phyloP scores from a whole-genome alignment of 345 rosid species.

The Carallia pectinifolia region DNA sequence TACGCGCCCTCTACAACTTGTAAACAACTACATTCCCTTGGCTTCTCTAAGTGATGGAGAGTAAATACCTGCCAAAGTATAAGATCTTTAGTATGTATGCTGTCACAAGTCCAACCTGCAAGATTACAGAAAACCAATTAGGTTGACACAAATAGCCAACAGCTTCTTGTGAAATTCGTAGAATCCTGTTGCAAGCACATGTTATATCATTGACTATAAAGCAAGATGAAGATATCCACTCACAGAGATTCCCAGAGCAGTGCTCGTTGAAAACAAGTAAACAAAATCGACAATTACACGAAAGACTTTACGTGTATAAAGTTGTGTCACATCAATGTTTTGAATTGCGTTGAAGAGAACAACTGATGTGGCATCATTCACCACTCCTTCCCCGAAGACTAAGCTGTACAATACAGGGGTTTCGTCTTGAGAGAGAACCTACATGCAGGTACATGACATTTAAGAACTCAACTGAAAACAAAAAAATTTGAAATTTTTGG shows the following conservation, averaged over 20 bases:
- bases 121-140: conserved; percentile 13
- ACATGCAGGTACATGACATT: background rate
- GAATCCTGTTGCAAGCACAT: too few relatives aligned
- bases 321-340: conserved; percentile 55
- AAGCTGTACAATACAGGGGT: conserved; percentile 80
- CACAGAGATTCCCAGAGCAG: conserved; percentile 66
- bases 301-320: conserved; percentile 44
- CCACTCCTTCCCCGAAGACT: conserved; percentile 95
- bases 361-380: conserved; percentile 88
- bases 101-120: conserved; percentile 75
- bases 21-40: background rate
- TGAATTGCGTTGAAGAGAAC: conserved; percentile 82
- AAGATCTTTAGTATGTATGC: conserved; percentile 58
- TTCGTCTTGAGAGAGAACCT: conserved; percentile 92
- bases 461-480: background rate
- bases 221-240: conserved; percentile 24
- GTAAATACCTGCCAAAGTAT: conserved; percentile 61
- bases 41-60: too few relatives aligned
- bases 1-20: background rate
- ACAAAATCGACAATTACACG: conserved; percentile 56
- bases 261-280: conserved; percentile 75
- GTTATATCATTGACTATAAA: background rate
- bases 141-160: background rate
- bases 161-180: background rate
- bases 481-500: background rate